These are phyloP conservation scores for Cladophialophora bantiana DNA, from an alignment of 2,329 filamentous ascomycete genomes.

Conservation along the genomic window DNA sequence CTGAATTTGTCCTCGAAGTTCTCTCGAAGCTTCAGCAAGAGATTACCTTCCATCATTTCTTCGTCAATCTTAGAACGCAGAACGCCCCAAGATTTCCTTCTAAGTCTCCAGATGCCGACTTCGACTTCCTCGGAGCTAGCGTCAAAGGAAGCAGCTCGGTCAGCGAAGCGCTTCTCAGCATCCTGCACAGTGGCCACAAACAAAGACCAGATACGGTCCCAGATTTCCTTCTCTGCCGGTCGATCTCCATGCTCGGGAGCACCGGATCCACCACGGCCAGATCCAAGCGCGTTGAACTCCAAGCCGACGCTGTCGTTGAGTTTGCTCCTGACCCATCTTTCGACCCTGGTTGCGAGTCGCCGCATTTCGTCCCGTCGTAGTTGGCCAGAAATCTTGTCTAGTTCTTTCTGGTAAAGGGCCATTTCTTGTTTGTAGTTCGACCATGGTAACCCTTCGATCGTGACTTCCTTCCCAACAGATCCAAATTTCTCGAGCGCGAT, in stretches of 20 bases:
- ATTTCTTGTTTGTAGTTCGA: conserved; percentile 84
- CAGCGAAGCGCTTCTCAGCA: conserved; percentile 83
- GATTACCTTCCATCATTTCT: conserved; percentile 97
- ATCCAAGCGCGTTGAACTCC: conserved; percentile 95
- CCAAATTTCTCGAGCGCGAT: conserved; percentile 78
- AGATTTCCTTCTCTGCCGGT: conserved; percentile 82
- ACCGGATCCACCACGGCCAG: conserved; percentile 80
- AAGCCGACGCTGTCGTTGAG: conserved; percentile 86
- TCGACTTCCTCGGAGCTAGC: conserved; percentile 90
- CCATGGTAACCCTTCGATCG: conserved; percentile 83
- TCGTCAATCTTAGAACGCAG: conserved; percentile 91
- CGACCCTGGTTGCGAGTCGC: conserved; percentile 84
- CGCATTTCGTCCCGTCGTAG: conserved; percentile 96
- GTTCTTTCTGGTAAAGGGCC: conserved; percentile 82
- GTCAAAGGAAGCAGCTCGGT: conserved; percentile 91
- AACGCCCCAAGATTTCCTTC: conserved; percentile 93
- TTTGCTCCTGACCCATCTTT: conserved; percentile 90
- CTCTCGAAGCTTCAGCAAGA: conserved; percentile 91
- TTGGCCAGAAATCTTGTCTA: conserved; percentile 84
- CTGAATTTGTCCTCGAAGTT: conserved; percentile 99
- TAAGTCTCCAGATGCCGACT: conserved; percentile 87
- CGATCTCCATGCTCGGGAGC: conserved; percentile 80
- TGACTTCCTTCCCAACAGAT: conserved; percentile 73
- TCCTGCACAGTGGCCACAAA: conserved; percentile 84
- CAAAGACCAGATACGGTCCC: conserved; percentile 92